These are phyloP conservation scores for Phialophora expanda DNA, from an alignment of 2,329 filamentous ascomycete genomes.

Conservation along the genomic window DNA sequence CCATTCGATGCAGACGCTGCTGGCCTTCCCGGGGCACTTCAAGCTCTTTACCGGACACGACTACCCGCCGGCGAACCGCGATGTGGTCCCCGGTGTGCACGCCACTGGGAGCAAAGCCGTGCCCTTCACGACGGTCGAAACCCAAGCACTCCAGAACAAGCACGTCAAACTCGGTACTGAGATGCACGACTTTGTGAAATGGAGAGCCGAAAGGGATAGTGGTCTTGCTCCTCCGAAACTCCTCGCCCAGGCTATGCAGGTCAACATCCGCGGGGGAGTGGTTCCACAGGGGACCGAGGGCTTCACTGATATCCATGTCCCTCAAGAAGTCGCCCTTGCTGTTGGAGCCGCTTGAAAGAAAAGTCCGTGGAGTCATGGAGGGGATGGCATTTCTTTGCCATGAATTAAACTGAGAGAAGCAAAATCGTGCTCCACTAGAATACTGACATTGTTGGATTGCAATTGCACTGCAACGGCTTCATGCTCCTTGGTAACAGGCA, in stretches of 20 bases:
- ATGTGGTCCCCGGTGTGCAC: conserved; percentile 42
- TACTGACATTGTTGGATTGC: no score
- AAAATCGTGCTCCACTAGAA: no score
- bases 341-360: not conserved
- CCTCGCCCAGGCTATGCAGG: conserved; percentile 47
- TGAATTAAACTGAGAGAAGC: not conserved
- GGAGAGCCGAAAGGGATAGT: conserved; percentile 43
- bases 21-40: conserved; percentile 51
- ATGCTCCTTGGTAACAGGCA: no score
- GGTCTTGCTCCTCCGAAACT: conserved; percentile 44
- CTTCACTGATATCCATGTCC: not conserved
- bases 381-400: not conserved
- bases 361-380: not conserved
- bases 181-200: conserved; percentile 44
- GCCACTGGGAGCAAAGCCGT: conserved; percentile 32
- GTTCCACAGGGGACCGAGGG: conserved; percentile 39
- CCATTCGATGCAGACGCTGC: conserved; percentile 51
- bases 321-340: not conserved
- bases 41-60: conserved; percentile 63
- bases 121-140: conserved; percentile 44
- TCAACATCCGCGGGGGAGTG: conserved; percentile 48
- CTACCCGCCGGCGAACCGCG: conserved; percentile 48
- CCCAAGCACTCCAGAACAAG: conserved; percentile 46
- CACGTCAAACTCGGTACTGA: conserved; percentile 42
- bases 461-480: no score